Percentiles rank a stretch among this genome's conserved stretches.
These are phyloP conservation scores for Xylaria sp. DNA, from an alignment of 2,329 filamentous ascomycete genomes.

Conservation along the genomic window DNA sequence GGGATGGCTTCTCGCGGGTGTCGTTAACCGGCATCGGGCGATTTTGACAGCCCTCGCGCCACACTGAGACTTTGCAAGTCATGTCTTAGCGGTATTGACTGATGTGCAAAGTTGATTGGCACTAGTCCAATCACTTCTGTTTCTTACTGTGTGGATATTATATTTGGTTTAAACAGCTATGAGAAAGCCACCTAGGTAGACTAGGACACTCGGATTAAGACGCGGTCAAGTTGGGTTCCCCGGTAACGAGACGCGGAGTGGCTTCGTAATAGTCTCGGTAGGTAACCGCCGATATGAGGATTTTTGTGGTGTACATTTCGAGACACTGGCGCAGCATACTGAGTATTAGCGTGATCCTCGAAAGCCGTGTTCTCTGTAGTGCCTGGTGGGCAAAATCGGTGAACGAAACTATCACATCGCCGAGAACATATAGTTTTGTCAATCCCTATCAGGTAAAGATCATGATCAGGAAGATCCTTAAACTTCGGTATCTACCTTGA, in stretches of 20 bases:
- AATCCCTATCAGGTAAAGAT: background rate
- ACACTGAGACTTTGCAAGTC: background rate
- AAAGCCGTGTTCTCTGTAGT: no score
- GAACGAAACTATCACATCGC: background rate
- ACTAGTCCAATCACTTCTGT: background rate
- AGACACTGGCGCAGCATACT: background rate
- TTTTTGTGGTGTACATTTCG: no score
- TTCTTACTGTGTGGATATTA: background rate
- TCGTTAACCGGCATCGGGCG: slow-evolving; percentile 6
- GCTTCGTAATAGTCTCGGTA: no score
- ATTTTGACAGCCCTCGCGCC: background rate
- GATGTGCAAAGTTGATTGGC: background rate
- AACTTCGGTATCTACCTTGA: background rate
- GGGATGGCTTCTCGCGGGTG: background rate
- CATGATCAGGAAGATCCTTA: background rate
- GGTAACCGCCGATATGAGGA: no score
- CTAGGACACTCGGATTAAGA: background rate
- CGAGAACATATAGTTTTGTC: background rate
- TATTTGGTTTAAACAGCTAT: background rate
- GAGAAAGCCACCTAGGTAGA: background rate
- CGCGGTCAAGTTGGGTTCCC: background rate
- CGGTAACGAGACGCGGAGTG: background rate
- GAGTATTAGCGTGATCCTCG: no score
- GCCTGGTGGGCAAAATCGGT: background rate
- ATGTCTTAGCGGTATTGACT: background rate